A percentile compares a stretch with the other conserved stretches of the same genome.
phyloP scores from a whole-genome alignment of 257 asterid species.

The Jacaranda mimosifolia region DNA sequence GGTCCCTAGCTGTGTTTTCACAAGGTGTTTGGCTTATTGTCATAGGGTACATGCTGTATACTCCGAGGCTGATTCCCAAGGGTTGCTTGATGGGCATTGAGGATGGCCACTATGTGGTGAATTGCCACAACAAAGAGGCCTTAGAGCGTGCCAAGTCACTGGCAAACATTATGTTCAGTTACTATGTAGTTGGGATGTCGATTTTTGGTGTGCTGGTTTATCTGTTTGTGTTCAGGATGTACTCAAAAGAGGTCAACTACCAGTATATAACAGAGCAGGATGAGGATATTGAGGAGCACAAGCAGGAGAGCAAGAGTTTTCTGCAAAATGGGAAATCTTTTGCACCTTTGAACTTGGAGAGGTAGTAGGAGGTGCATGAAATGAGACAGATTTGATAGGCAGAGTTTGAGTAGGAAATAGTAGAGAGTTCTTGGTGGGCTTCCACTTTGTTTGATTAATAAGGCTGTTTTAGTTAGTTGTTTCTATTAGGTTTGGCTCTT shows the following conservation, averaged over 20 bases:
- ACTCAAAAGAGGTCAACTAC: slow-evolving; percentile 45
- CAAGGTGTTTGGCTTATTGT: slow-evolving; percentile 19
- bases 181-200: slow-evolving; percentile 52
- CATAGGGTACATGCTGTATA: slow-evolving; percentile 10
- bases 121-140: slow-evolving; percentile 32
- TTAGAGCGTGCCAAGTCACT: slow-evolving; percentile 57
- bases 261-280: slow-evolving; percentile 15
- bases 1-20: not conserved
- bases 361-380: not conserved
- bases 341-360: slow-evolving; percentile 29
- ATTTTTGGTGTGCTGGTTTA: slow-evolving; percentile 42
- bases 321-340: slow-evolving; percentile 9
- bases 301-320: slow-evolving; percentile 6
- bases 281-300: not conserved
- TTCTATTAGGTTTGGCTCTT: too few species aligned
- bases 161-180: slow-evolving; percentile 56
- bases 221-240: slow-evolving; percentile 31
- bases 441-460: too few species aligned
- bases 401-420: too few species aligned
- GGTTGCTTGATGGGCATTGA: not conserved
- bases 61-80: slow-evolving; percentile 1
- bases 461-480: too few species aligned
- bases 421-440: too few species aligned
- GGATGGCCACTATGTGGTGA: slow-evolving; percentile 4
- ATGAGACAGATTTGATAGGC: too few species aligned